Base-by-base conservation (phyloP, 768 basidiomycete species). In the Lentinula aciculospora region DNA sequence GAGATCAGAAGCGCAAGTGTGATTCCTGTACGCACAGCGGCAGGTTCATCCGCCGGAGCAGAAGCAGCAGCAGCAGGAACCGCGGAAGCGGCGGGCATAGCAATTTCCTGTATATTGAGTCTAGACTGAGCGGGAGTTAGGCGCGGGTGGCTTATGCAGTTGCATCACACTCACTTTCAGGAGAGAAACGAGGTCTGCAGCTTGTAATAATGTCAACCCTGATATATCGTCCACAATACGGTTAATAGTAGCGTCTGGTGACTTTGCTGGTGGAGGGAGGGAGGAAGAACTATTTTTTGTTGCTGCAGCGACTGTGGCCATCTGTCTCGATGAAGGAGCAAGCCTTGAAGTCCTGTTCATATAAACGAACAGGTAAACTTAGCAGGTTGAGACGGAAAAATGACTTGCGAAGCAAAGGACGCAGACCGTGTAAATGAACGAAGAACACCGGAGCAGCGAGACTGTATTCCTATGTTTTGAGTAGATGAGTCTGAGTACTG, bases 91-190 rank as follows among this genome's bases (percentile, higher is more conserved):
- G 89, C 77, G 46, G 94, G 93, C 81, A 97, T 83, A 17, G 94
- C 93, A 67, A 98, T 92, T 77, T 98, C 96, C 74, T 95, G 92
- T 61, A 99, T 99, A 70, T 98, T 98, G 59, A 99, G 72, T 60
- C 90, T 87, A 50, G 92, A 79, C 96, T 98, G 9, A 37, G 8
- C 39, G 47, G 12, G 4, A 32, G 2, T 28, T 40, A 34, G 15
- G 13, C 4, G 42, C 45, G 37, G 34, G 9, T 9, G 6, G 29
- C 28, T 21, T 37, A n/a, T 29, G n/a, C 6, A 53, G n/a, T 45
- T 23, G 4, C 36, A 29, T 21, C 29, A 19, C 36, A 60, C 76
- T 66, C 64, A 90, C 96, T 83, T 99, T 99, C 66, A 99, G 80
- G 31, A 88, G 77, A 1, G 91, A 76, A 46, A 98, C 95, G 57